Evolutionary conservation across 2,329 filamentous ascomycete genomes (phyloP).

Genomic region (Clonostachys chloroleuca): DNA sequence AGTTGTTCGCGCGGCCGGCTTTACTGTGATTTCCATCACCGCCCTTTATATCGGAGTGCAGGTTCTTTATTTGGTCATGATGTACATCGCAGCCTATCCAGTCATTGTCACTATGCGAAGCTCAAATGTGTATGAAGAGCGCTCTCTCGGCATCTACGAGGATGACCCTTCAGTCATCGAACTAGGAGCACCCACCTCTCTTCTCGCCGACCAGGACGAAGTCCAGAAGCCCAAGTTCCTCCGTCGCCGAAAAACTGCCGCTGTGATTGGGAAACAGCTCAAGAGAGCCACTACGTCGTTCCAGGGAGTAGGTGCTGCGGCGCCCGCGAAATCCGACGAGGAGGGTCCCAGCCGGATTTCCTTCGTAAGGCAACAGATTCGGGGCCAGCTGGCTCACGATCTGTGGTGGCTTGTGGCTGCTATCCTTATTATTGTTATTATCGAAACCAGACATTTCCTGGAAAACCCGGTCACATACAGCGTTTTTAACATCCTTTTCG

Average conservation of each 20-base stretch:
- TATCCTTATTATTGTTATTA: conserved; percentile 53
- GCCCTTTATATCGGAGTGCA: conserved; percentile 52
- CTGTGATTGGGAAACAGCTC: conserved; percentile 21
- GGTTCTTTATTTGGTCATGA: conserved; percentile 58
- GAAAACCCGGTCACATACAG: conserved; percentile 46
- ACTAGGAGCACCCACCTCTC: conserved; percentile 8
- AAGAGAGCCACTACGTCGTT: conserved; percentile 29
- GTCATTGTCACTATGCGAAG: conserved; percentile 61
- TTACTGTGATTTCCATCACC: conserved; percentile 60
- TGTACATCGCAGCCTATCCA: conserved; percentile 63
- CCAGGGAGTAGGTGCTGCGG: conserved; percentile 35
- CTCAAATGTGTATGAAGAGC: conserved; percentile 69
- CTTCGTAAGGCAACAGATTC: conserved; percentile 52
- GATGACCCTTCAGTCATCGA: conserved; percentile 14
- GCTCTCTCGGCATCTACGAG: conserved; percentile 56
- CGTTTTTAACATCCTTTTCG: conserved; percentile 57
- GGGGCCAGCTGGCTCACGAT: conserved; percentile 63
- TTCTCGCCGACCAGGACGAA: conserved; percentile 10
- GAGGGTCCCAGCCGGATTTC: conserved; percentile 30
- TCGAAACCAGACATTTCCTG: conserved; percentile 52
- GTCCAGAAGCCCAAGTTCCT: conserved; percentile 9
- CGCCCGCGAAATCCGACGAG: conserved; percentile 8
- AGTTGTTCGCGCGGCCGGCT: conserved; percentile 61
- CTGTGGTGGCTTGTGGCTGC: conserved; percentile 62
- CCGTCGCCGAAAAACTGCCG: conserved; percentile 13